Conservation (phyloP, 331 rosid species). For the Spiraea crenata region DNA sequence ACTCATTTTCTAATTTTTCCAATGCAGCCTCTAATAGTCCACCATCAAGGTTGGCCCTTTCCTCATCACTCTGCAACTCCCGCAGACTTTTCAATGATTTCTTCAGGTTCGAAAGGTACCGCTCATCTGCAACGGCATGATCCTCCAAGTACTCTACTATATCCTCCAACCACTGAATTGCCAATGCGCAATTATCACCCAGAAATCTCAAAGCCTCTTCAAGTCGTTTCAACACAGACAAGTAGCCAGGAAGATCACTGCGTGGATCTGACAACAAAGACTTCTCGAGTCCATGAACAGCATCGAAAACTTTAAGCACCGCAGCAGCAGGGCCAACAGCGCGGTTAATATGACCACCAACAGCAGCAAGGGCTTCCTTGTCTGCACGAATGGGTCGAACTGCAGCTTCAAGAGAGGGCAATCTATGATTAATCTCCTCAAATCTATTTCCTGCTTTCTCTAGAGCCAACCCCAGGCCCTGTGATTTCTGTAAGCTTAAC, state of each 20-base stretch:
- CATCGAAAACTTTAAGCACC: conserved; percentile 97
- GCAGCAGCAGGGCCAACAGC: conserved; percentile 99
- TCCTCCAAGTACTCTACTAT: conserved; percentile 96
- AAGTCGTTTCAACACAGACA: conserved; percentile 85
- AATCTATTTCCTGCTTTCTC: conserved; percentile 74
- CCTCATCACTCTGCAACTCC: conserved; percentile 57
- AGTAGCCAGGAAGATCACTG: conserved; percentile 75
- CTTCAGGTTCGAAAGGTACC: conserved; percentile 68
- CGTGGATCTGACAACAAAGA: conserved; percentile 77
- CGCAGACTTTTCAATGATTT: conserved; percentile 63
- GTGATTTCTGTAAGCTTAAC: conserved; percentile 78
- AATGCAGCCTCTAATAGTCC: conserved; percentile 86
- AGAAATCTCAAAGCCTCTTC: conserved; percentile 87
- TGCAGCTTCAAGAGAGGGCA: conserved; percentile 74
- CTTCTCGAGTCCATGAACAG: conserved; percentile 96
- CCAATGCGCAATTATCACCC: conserved; percentile 88
- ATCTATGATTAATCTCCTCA: conserved; percentile 65
- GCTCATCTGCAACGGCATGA: conserved; percentile 65
- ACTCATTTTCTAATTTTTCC: conserved; percentile 81
- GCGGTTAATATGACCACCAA: conserved; percentile 92
- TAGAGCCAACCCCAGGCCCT: conserved; percentile 58
- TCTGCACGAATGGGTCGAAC: conserved; percentile 94
- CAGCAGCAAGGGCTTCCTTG: conserved; percentile 79
- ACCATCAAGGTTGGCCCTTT: conserved; percentile 62
- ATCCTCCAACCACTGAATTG: conserved; percentile 96